Evolutionary conservation across 176 grass and related monocot species (phyloP), one percentile per base, ranked within the genome.

Genomic region (Guadua angustifolia): DNA sequence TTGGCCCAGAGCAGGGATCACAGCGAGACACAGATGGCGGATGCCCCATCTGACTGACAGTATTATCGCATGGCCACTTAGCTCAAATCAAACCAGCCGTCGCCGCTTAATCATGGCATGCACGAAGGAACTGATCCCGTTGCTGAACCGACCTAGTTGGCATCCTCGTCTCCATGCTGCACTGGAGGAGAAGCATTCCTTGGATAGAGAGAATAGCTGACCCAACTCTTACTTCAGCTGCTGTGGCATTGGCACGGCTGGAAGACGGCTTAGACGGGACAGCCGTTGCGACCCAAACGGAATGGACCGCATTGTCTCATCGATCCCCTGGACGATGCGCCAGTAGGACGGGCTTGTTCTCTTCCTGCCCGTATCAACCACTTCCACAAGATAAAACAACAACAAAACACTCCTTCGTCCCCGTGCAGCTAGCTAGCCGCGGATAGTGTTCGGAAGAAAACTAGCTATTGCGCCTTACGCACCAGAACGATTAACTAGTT

Each of bases 321-420:
- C 51, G 21, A 47, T 59, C 73, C 33, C 2, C 52, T 25, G 24
- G 36, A 22, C 46, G 57, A 38, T 40, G 29, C 7, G 40, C 63
- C 36, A 74, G 47, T 46, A 69, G 19, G 36, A 9, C 18, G 69
- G 56, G 5, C 19, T 67, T 57, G 69, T 64, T 86, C 44, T 78
- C 21, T 52, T 36, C 58, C 9, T 22, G 69, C 7, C 29, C 68
- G 57, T 5, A 55, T 18, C 47, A 44, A 24, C 38, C 46, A 43
- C 7, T 21, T 17, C 35, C 65, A 69, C 64, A 25, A 13, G 33
- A 43, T 0, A 19, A 46, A 80, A 7, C 64, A 55, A 7, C 64
- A 55, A 42, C 63, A 58, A 57, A 40, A 19, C 42, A 19, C 42
- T 6, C 2, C 61, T 15, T 7, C 74, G 1, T 60, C 74, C 36